These are phyloP conservation scores for Centrapalus pauciflorus DNA, from an alignment of 129 eudicot genomes.

Conservation along the genomic window DNA sequence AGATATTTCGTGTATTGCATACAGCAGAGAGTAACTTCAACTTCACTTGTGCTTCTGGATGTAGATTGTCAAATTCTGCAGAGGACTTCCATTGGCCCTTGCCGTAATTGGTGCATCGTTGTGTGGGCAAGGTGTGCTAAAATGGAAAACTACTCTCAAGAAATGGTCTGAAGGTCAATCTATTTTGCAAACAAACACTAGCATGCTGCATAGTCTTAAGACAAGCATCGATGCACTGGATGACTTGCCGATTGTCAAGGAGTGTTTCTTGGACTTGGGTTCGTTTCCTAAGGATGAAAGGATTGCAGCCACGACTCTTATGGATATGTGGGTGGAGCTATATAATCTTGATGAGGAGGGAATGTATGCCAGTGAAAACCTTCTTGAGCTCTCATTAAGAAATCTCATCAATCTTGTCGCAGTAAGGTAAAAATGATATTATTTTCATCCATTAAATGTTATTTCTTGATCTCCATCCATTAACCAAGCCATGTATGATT, in stretches of 20 bases:
- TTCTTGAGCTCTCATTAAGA: slow-evolving; percentile 17
- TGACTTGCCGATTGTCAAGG: slow-evolving; percentile 19
- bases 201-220: slow-evolving; percentile 9
- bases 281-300: slow-evolving; percentile 38
- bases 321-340: slow-evolving; percentile 42
- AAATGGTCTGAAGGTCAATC: slow-evolving; percentile 20
- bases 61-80: slow-evolving; percentile 28
- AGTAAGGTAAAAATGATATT: slow-evolving; percentile 23
- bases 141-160: slow-evolving; percentile 13
- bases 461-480: not conserved
- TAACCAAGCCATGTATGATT: not conserved
- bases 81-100: slow-evolving; percentile 35
- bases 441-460: not conserved
- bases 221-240: slow-evolving; percentile 32
- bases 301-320: slow-evolving; percentile 22
- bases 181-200: slow-evolving; percentile 6
- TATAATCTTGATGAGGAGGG: slow-evolving; percentile 33
- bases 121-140: slow-evolving; percentile 3
- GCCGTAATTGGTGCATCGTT: slow-evolving; percentile 31
- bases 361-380: slow-evolving; percentile 15
- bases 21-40: not conserved
- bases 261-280: slow-evolving; percentile 39
- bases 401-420: slow-evolving; percentile 31
- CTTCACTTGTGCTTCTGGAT: not conserved
- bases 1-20: no score